Percentiles rank a stretch among this genome's conserved stretches.
Conservation (phyloP, 1,139 yeast species). For the Wickerhamomyces sp. region DNA sequence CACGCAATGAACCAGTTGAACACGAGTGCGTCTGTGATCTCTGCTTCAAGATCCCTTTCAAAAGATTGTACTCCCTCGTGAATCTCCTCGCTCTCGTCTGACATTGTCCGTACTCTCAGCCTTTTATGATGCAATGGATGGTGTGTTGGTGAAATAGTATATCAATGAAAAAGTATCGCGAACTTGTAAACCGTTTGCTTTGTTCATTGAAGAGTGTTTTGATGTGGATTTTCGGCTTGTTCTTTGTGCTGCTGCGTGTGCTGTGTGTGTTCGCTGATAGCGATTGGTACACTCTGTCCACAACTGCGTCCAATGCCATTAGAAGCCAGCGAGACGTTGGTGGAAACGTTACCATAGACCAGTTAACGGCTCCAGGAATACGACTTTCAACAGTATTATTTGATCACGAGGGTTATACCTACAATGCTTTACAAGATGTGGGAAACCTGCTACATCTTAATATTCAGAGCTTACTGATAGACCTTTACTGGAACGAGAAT, state of each 20-base stretch:
- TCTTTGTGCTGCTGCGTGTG: neutral
- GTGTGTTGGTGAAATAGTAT: too few species aligned
- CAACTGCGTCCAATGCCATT: slow-evolving; percentile 34
- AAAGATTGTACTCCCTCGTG: neutral
- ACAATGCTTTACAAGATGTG: slow-evolving; percentile 36
- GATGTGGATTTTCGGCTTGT: neutral
- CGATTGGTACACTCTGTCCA: slow-evolving; percentile 23
- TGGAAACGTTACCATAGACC: slow-evolving; percentile 51
- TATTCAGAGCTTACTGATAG: slow-evolving; percentile 48
- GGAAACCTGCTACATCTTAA: slow-evolving; percentile 44
- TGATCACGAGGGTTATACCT: slow-evolving; percentile 45
- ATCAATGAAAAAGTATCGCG: too few species aligned
- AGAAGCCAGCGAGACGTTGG: slow-evolving; percentile 71
- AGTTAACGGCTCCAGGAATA: slow-evolving; percentile 54
- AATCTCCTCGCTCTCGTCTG: neutral
- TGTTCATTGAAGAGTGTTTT: neutral
- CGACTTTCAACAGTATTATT: slow-evolving; percentile 50
- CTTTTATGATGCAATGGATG: too few species aligned
- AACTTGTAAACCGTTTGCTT: too few species aligned
- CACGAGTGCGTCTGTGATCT: slow-evolving; percentile 20
- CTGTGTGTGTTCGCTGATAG: neutral
- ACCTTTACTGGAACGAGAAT: slow-evolving; percentile 61
- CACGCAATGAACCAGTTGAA: slow-evolving; percentile 24
- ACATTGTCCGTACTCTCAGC: too few species aligned
- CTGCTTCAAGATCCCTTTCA: slow-evolving; percentile 19